Base-by-base conservation (phyloP, 805 yeast genomes). In the Saccharomycopsis sp. region DNA sequence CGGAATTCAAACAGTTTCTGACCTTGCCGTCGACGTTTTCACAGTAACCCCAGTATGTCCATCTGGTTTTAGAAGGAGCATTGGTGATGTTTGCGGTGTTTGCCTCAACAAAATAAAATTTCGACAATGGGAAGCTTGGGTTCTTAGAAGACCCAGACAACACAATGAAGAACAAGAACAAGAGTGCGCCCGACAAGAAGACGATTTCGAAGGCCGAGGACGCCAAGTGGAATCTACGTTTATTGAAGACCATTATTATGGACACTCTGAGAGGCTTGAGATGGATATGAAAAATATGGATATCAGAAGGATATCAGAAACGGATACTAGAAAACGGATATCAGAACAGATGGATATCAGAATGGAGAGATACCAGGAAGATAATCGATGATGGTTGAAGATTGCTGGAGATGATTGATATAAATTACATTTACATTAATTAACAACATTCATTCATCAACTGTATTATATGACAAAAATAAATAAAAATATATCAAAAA, bases 1-100 rank as follows among this genome's bases (percentile, higher is more conserved):
- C 68, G 67, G 78, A 79, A 20, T 70, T 59, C 51, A 82, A 70
- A 73, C 90, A 90, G 64, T 76, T 68, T 29, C 64, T 52, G 70
- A 83, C 77, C 50, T 68, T 62, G 57, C 81, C 80, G 62, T 79
- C 77, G 15, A 66, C 67, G 44, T 65, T 69, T 29, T 77, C 78
- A 62, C 79, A 76, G 66, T 85, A 76, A 62, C 86, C 84, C 80
- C 93, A 92, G 71, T 82, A 81, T 9, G 92, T 87, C 97, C 97
- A 92, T 66, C 92, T 83, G 2, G 89, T 75, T 15, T 71, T 68
- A 2, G 65, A 57, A 29, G 78, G 73, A 58, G 76, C 73, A 50
- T 72, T 69, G 19, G 71, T 66, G 59, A 85, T 80, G 47, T 69
- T 72, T 2, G 80, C 68, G 54, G 97, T 90, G 66, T 84, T 85